Conservation (phyloP, 306 rosid genomes). For the Glycine latifolia region DNA sequence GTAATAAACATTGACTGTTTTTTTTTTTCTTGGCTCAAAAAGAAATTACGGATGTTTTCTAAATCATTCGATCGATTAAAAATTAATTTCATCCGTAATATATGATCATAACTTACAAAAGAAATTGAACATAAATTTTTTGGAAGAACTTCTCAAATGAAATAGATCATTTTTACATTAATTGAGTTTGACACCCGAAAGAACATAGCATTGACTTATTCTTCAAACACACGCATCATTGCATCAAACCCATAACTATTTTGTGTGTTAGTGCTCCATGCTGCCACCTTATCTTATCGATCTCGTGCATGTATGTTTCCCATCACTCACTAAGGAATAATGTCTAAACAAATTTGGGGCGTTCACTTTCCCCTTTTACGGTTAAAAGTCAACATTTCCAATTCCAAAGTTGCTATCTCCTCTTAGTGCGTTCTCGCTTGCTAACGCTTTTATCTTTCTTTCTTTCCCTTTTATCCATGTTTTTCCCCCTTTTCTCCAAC, state of each 20-base stretch:
- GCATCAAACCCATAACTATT: conserved; percentile 2
- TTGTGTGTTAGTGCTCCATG: neutral
- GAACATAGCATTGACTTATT: neutral
- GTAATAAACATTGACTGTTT: too few species aligned
- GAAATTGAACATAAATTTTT: too few species aligned
- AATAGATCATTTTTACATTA: neutral
- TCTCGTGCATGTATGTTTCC: neutral
- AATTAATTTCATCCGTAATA: too few species aligned
- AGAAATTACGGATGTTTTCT: too few species aligned
- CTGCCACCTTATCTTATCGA: neutral
- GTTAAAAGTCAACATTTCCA: conserved; percentile 1
- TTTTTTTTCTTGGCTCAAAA: too few species aligned
- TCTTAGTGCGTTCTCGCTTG: neutral
- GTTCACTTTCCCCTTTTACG: neutral
- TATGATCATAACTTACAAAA: too few species aligned
- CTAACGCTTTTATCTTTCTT: too few species aligned
- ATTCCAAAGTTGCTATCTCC: neutral
- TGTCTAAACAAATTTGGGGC: neutral
- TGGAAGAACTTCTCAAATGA: too few species aligned
- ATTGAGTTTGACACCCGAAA: neutral
- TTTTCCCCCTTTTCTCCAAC: neutral
- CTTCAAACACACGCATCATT: neutral
- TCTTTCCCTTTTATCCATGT: neutral
- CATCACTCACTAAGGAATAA: neutral
- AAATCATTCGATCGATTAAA: too few species aligned